Conservation (phyloP, 2,329 filamentous ascomycete species). For the Harringtonia aguacate region DNA sequence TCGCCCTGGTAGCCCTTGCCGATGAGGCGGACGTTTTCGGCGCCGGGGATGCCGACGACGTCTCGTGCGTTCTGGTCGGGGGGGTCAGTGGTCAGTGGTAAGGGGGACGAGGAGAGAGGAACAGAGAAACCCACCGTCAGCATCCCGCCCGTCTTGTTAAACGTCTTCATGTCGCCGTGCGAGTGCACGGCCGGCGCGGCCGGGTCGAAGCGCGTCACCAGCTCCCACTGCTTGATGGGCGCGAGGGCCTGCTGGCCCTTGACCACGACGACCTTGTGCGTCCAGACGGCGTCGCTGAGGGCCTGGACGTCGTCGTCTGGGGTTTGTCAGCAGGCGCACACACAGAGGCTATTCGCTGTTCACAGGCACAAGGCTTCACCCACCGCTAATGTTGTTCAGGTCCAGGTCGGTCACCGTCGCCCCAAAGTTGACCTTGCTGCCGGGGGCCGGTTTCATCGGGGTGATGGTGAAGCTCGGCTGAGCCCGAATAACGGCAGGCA, state of each 20-base stretch:
- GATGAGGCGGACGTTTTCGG: conserved; percentile 32
- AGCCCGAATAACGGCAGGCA: too few relatives aligned
- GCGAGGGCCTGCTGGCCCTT: conserved; percentile 29
- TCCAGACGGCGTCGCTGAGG: conserved; percentile 28
- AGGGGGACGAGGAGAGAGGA: not conserved
- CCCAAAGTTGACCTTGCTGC: conserved; percentile 26
- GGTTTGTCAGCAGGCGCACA: not conserved
- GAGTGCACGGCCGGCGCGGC: not conserved
- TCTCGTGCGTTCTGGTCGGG: conserved; percentile 18
- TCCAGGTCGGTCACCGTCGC: conserved; percentile 25
- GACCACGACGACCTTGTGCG: conserved; percentile 30
- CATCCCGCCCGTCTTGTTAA: conserved; percentile 27
- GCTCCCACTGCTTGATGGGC: conserved; percentile 32
- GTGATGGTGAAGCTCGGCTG: conserved; percentile 29
- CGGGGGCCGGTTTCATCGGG: conserved; percentile 14
- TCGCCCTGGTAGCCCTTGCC: conserved; percentile 33
- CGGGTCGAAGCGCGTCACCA: conserved; percentile 20
- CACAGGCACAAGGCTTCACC: not conserved
- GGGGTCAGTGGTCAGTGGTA: not conserved
- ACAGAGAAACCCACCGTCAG: conserved; percentile 16
- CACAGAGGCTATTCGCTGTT: too few relatives aligned
- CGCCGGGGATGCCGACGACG: conserved; percentile 27
- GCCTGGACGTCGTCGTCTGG: conserved; percentile 23
- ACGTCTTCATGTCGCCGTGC: conserved; percentile 27
- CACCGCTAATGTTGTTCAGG: conserved; percentile 23